Conservation (phyloP, 2,329 filamentous ascomycete species). For the Beauveria asiatica region DNA sequence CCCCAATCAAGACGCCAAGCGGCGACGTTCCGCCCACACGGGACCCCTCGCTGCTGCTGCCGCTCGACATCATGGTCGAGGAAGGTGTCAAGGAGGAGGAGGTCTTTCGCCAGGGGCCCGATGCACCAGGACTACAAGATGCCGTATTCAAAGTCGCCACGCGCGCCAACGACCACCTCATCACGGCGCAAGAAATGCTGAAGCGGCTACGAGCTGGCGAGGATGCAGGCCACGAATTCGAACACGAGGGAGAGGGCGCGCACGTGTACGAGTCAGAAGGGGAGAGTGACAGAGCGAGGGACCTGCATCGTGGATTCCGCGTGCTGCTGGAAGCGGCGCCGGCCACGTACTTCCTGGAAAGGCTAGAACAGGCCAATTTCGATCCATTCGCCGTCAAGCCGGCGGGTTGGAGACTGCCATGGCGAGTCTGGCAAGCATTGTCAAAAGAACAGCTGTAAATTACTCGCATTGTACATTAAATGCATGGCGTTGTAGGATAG, state of each 20-base stretch:
- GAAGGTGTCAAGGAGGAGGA: conserved; percentile 78
- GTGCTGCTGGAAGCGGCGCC: conserved; percentile 74
- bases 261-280: conserved; percentile 36
- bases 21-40: conserved; percentile 30
- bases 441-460: conserved; percentile 39
- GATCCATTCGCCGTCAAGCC: conserved; percentile 63
- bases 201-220: conserved; percentile 66
- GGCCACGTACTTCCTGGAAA: conserved; percentile 68
- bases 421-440: conserved; percentile 53
- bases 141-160: conserved; percentile 90
- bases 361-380: conserved; percentile 74
- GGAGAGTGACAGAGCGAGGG: conserved; percentile 28
- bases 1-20: conserved; percentile 35
- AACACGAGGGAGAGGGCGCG: conserved; percentile 73
- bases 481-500: conserved; percentile 33
- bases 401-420: conserved; percentile 72
- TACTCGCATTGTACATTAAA: conserved; percentile 7
- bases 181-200: conserved; percentile 88
- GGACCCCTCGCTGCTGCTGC: conserved; percentile 61
- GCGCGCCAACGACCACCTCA: conserved; percentile 88
- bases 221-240: conserved; percentile 76
- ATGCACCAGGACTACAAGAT: conserved; percentile 75
- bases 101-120: conserved; percentile 69
- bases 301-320: conserved; percentile 59
- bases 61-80: conserved; percentile 83